phyloP scores from a whole-genome alignment of 116 monocot species.

The Trichopus zeylanicus region DNA sequence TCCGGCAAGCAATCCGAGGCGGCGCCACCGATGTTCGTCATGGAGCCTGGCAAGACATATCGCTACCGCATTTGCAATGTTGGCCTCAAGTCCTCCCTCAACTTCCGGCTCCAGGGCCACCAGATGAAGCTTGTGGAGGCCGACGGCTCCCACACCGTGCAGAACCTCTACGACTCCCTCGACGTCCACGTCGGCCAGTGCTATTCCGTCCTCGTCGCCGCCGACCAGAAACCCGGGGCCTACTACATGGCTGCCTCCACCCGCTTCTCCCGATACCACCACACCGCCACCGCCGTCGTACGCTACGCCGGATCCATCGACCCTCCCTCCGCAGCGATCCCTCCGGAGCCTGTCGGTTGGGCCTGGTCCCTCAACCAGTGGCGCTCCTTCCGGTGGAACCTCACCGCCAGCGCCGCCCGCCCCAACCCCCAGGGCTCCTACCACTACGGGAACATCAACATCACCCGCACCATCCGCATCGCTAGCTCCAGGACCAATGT shows the following conservation, averaged over 20 bases:
- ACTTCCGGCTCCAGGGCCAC: slow-evolving; percentile 76
- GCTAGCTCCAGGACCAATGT: slow-evolving; percentile 16
- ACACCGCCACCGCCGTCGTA: slow-evolving; percentile 36
- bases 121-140: slow-evolving; percentile 68
- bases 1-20: slow-evolving; percentile 14
- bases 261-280: slow-evolving; percentile 33
- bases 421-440: slow-evolving; percentile 84
- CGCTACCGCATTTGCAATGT: slow-evolving; percentile 71
- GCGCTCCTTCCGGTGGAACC: slow-evolving; percentile 67
- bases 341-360: slow-evolving; percentile 54
- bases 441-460: slow-evolving; percentile 78
- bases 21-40: slow-evolving; percentile 40
- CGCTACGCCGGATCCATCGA: slow-evolving; percentile 49
- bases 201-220: slow-evolving; percentile 65
- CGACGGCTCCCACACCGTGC: slow-evolving; percentile 76
- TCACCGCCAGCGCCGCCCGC: slow-evolving; percentile 73
- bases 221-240: slow-evolving; percentile 42
- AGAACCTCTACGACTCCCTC: slow-evolving; percentile 56
- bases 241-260: slow-evolving; percentile 71
- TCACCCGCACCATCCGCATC: slow-evolving; percentile 62
- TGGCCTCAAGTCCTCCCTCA: slow-evolving; percentile 57
- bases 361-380: slow-evolving; percentile 66
- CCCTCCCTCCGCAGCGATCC: slow-evolving; percentile 31
- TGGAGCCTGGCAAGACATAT: slow-evolving; percentile 60
- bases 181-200: slow-evolving; percentile 82